phyloP scores from a whole-genome alignment of 2,329 filamentous ascomycete species.

The Pyrenophora teres region DNA sequence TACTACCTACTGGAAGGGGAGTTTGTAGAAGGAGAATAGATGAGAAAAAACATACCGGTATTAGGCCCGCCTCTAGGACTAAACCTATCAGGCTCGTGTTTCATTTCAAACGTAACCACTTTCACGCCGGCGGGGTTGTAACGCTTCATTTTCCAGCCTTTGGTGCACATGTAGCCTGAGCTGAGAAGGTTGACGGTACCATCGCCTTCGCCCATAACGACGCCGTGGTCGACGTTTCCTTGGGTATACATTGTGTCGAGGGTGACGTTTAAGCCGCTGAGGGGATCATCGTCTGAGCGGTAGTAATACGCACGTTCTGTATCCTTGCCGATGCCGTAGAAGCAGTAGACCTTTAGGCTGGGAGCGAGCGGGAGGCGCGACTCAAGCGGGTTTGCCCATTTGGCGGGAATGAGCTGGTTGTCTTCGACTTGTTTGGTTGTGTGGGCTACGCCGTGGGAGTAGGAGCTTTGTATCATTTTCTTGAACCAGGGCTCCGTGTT shows the following conservation, averaged over 20 bases:
- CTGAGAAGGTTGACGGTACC: conserved; percentile 94
- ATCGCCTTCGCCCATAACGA: conserved; percentile 95
- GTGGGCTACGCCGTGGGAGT: conserved; percentile 87
- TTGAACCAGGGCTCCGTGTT: conserved; percentile 86
- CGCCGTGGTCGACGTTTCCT: conserved; percentile 73
- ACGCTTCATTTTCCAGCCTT: conserved; percentile 89
- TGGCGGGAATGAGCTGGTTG: conserved; percentile 58
- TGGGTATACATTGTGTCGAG: conserved; percentile 58
- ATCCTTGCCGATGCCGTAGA: conserved; percentile 92
- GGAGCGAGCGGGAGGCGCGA: conserved; percentile 85
- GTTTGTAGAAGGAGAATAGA: neutral
- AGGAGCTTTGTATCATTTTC: conserved; percentile 71
- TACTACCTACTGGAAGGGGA: no score
- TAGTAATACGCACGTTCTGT: conserved; percentile 96
- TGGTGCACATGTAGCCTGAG: conserved; percentile 94
- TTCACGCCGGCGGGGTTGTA: conserved; percentile 87
- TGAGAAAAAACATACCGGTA: conserved; percentile 55
- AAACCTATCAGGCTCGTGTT: conserved; percentile 91
- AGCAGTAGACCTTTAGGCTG: conserved; percentile 92
- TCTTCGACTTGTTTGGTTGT: conserved; percentile 78
- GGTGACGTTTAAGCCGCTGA: conserved; percentile 68
- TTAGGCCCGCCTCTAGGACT: conserved; percentile 75
- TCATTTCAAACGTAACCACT: conserved; percentile 92
- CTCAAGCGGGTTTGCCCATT: conserved; percentile 96
- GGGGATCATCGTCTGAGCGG: conserved; percentile 67